Conservation (phyloP, 306 rosid species). For the Adenanthera pavonina region DNA sequence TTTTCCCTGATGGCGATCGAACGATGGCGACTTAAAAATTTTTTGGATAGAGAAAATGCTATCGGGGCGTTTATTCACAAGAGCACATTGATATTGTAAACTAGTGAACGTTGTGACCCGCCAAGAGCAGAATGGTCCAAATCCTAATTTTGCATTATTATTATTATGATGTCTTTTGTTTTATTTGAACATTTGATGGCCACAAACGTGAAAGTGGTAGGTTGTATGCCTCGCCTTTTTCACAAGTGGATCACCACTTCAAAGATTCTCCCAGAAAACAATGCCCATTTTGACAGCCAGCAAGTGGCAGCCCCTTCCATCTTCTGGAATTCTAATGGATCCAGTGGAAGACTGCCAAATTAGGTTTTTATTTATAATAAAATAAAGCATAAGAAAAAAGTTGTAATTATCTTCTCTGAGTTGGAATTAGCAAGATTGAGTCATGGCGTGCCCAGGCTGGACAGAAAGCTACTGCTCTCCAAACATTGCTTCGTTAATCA, state of each 20-base stretch:
- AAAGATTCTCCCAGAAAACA: background rate
- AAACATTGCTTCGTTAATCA: constrained; percentile 14
- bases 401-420: constrained; percentile 27
- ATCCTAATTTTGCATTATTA: background rate
- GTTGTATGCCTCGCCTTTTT: constrained; percentile 24
- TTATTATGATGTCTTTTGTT: background rate
- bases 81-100: background rate
- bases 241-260: constrained; percentile 36
- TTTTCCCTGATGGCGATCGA: constrained; percentile 6
- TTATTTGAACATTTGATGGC: constrained; percentile 29
- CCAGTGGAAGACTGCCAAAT: constrained; percentile 15
- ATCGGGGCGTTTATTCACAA: background rate
- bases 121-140: background rate
- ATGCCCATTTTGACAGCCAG: constrained; percentile 20
- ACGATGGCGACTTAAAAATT: background rate
- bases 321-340: constrained; percentile 7
- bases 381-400: background rate
- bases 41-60: background rate
- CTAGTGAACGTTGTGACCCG: background rate
- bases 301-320: constrained; percentile 44
- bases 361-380: constrained; percentile 1
- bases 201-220: constrained; percentile 27
- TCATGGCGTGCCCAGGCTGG: constrained; percentile 27
- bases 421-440: constrained; percentile 24
- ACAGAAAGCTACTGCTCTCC: constrained; percentile 12